These are phyloP conservation scores for Rhexocercosporidium sp. DNA, from an alignment of 2,329 filamentous ascomycete genomes.

Conservation along the genomic window DNA sequence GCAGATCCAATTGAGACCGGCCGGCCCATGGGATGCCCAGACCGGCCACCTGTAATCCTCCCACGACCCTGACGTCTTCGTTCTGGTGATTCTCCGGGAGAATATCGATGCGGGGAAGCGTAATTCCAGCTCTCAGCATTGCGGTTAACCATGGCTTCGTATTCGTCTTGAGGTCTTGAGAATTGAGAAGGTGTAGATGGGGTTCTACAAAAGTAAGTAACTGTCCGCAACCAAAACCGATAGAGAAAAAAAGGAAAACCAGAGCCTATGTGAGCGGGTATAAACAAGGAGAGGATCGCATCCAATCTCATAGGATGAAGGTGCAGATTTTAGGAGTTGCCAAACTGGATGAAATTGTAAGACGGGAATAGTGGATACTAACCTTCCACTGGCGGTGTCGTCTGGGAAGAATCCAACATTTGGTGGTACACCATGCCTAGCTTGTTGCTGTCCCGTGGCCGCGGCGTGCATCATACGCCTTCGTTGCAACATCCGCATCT, in stretches of 20 bases:
- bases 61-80: conserved; percentile 35
- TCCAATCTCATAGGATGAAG: background rate
- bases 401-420: background rate
- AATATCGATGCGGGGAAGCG: conserved; percentile 19
- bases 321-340: background rate
- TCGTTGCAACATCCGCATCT: conserved; percentile 15
- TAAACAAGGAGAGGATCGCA: background rate
- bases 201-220: conserved; percentile 4
- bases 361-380: background rate
- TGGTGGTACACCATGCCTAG: background rate
- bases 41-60: conserved; percentile 18
- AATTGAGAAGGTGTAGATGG: background rate
- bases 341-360: background rate
- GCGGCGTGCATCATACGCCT: conserved; percentile 18
- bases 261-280: background rate
- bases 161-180: conserved; percentile 2
- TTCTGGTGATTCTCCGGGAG: conserved; percentile 31
- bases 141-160: conserved; percentile 25
- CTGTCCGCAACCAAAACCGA: background rate
- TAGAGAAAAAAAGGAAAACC: background rate
- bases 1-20: conserved; percentile 34
- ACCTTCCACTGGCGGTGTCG: conserved; percentile 6
- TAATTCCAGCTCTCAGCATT: conserved; percentile 24
- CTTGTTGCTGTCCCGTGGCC: background rate
- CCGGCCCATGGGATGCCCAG: conserved; percentile 27